Percentiles rank a stretch among this genome's conserved stretches.
Conservation (phyloP, 2,329 filamentous ascomycete genomes). For the Blastomyces silverae region DNA sequence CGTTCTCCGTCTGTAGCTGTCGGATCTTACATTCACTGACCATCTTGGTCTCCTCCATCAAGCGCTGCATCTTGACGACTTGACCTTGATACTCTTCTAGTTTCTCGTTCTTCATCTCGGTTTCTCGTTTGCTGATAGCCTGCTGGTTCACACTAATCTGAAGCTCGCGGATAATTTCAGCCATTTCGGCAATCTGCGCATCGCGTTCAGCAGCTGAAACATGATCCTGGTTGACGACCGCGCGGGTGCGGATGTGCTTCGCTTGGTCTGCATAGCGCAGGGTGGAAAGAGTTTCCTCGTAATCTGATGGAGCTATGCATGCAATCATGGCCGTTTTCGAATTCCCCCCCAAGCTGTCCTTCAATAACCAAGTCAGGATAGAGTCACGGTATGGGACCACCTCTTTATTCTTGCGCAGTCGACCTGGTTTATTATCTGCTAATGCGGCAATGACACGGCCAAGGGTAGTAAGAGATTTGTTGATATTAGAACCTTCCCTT, state of each 20-base stretch:
- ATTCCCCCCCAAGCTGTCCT: slow-evolving; percentile 93
- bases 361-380: slow-evolving; percentile 75
- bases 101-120: slow-evolving; percentile 68
- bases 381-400: slow-evolving; percentile 92
- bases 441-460: slow-evolving; percentile 93
- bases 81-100: slow-evolving; percentile 92
- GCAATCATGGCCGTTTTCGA: slow-evolving; percentile 99
- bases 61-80: slow-evolving; percentile 80
- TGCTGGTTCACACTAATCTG: slow-evolving; percentile 65
- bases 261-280: slow-evolving; percentile 96
- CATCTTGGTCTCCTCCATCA: slow-evolving; percentile 91
- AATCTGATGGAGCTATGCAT: slow-evolving; percentile 90
- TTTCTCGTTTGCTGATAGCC: slow-evolving; percentile 64
- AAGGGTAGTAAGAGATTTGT: slow-evolving; percentile 93
- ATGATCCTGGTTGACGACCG: slow-evolving; percentile 91
- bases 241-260: slow-evolving; percentile 90
- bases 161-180: slow-evolving; percentile 80
- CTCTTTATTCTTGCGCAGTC: slow-evolving; percentile 57
- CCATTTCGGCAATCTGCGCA: slow-evolving; percentile 89
- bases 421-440: slow-evolving; percentile 61
- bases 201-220: slow-evolving; percentile 89
- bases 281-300: slow-evolving; percentile 93
- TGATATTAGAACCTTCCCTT: slow-evolving; percentile 95
- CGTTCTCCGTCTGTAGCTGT: slow-evolving; percentile 81
- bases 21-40: slow-evolving; percentile 92